Conservation (phyloP, 2,329 filamentous ascomycete species). For the Pyricularia sp. region DNA sequence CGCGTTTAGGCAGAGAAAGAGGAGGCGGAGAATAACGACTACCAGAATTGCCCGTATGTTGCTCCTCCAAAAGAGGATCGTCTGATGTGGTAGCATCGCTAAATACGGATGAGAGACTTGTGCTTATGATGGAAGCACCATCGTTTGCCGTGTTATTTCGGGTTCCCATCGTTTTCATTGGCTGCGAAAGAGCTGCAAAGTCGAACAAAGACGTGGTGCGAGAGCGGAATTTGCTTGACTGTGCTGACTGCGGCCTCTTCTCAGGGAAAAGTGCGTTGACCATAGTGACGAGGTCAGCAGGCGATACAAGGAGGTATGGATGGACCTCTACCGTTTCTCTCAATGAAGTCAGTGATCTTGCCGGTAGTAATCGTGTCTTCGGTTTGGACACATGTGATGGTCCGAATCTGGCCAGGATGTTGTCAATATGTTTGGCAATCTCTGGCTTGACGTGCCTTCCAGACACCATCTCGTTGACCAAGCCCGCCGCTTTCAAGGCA, state of each 20-base stretch:
- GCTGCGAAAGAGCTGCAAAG: constrained; percentile 59
- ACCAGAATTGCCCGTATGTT: constrained; percentile 36
- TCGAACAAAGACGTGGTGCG: constrained; percentile 60
- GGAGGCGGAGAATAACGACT: constrained; percentile 40
- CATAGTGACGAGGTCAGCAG: constrained; percentile 69
- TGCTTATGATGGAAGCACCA: constrained; percentile 61
- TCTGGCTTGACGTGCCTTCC: constrained; percentile 43
- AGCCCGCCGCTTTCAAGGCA: constrained; percentile 67
- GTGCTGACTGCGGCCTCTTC: constrained; percentile 52
- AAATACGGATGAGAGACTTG: constrained; percentile 61
- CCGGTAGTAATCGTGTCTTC: constrained; percentile 54
- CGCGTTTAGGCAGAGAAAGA: constrained; percentile 33
- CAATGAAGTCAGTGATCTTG: constrained; percentile 62
- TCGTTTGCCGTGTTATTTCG: constrained; percentile 37
- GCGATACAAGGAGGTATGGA: constrained; percentile 70
- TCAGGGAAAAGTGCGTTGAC: constrained; percentile 80
- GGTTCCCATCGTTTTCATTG: constrained; percentile 44
- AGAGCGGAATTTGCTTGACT: constrained; percentile 53
- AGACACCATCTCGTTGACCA: constrained; percentile 70
- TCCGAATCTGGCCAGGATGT: constrained; percentile 57
- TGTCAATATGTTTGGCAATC: constrained; percentile 62
- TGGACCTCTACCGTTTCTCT: constrained; percentile 71
- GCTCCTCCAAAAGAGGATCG: constrained; percentile 52
- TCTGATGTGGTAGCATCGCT: constrained; percentile 61
- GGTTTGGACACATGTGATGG: constrained; percentile 37